Conservation (phyloP, 2,329 filamentous ascomycete genomes). For the Ophiostoma quercus region DNA sequence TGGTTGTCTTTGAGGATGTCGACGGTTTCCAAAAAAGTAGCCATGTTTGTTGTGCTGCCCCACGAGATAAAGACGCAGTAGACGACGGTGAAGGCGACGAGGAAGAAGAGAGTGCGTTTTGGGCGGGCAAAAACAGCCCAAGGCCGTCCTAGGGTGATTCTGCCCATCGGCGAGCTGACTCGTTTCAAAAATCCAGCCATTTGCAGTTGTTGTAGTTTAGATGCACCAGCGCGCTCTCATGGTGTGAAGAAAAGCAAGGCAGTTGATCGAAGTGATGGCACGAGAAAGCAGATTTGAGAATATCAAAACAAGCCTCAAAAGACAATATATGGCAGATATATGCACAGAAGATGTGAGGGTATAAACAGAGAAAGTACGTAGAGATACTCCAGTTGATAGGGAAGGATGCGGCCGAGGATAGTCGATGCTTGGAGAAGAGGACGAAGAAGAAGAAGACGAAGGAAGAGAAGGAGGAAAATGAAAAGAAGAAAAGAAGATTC, state of each 20-base stretch:
- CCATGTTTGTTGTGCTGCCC: slow-evolving; percentile 5
- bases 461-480: background rate
- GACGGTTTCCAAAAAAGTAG: slow-evolving; percentile 10
- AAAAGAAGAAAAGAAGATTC: background rate
- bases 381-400: background rate
- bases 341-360: background rate
- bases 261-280: background rate
- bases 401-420: background rate
- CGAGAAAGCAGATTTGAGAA: background rate
- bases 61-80: slow-evolving; percentile 16
- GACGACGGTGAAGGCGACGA: background rate
- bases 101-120: slow-evolving; percentile 4
- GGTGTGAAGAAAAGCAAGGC: background rate
- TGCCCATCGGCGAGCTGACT: slow-evolving; percentile 13
- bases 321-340: background rate
- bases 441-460: background rate
- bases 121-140: slow-evolving; percentile 16
- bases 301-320: background rate
- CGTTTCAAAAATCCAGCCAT: background rate
- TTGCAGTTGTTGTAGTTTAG: too few species aligned
- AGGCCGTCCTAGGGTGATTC: slow-evolving; percentile 9
- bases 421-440: background rate
- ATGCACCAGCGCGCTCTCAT: background rate
- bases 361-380: background rate
- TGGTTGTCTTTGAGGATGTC: slow-evolving; percentile 16